Evolutionary conservation across 768 basidiomycete species (phyloP), one percentile per base, ranked within the genome.

Genomic region (Chalciporus pseudorubinellus): DNA sequence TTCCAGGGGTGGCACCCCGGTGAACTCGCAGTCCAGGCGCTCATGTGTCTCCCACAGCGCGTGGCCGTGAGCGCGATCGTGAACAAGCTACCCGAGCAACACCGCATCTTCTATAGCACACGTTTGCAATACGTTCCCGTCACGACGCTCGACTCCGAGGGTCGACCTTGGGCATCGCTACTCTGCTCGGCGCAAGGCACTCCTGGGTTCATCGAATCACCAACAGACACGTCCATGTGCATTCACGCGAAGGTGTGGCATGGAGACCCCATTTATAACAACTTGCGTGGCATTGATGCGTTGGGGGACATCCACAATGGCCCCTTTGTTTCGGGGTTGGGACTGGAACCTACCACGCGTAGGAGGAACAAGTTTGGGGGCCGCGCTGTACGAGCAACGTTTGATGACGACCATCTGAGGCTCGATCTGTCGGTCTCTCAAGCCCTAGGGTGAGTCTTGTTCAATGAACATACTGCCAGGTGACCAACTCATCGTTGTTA

Each of bases 341-440:
- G 83, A 4, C 75, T 85, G 14, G 81, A 85, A 52, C 73, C 81
- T 36, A 64, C 73, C 14, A 82, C 82, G 2, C 66, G 84, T 28
- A 63, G 82, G 56, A 73, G 84, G 58, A 84, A 84, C 58, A 85
- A 85, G 63, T 79, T 85, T 51, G 79, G 81, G 0, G 84, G 84
- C 4, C 57, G 60, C 14, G 65, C 81, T 13, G 60, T 65, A 2
- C 70, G 65, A 18, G 56, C 74, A 11, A 59, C 66, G 22, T 56
- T 65, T 44, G 45, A 61, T 5, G 73, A 65, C 1, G 55, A 55
- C 18, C 48, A 64, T 3, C 50, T 76, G 24, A 48, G 65, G 5
- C 60, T 85, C 14, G 70, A 77, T 21, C 34, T 82, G 11, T 50
- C 57, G 1, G 79, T 85, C n/a, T 74, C 81, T 55, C 71, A 85